Evolutionary conservation across 129 eudicot genomes (phyloP).

Genomic region (Calendula officinalis): DNA sequence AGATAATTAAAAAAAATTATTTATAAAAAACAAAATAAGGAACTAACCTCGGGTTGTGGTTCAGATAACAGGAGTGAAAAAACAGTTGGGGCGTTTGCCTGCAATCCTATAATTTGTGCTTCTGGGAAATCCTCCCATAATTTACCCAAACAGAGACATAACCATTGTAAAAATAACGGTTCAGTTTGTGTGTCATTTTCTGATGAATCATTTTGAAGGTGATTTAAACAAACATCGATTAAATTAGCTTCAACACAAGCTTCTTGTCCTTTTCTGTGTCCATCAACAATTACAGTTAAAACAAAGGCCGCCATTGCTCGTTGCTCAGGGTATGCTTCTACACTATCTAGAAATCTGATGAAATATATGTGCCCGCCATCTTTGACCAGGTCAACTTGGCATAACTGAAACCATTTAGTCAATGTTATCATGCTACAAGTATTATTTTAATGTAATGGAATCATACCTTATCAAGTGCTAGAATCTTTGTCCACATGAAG

Average conservation of each 20-base stretch:
- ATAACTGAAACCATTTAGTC: constrained; percentile 52
- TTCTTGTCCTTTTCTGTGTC: constrained; percentile 92
- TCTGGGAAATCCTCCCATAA: constrained; percentile 95
- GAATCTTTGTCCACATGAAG: constrained; percentile 96
- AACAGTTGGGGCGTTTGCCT: constrained; percentile 72
- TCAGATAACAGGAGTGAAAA: constrained; percentile 70
- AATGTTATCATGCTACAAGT: neutral
- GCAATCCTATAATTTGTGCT: constrained; percentile 83
- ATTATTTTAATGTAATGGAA: too few relatives aligned
- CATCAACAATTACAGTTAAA: constrained; percentile 93
- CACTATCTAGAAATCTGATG: constrained; percentile 85
- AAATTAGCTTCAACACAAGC: constrained; percentile 87
- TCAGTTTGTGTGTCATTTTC: constrained; percentile 78
- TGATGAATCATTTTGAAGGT: constrained; percentile 63
- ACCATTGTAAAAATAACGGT: constrained; percentile 89
- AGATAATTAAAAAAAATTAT: neutral
- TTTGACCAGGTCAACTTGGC: constrained; percentile 95
- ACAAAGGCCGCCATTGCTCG: constrained; percentile 99
- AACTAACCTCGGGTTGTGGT: constrained; percentile 88
- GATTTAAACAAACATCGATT: constrained; percentile 77
- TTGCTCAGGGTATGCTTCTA: constrained; percentile 94
- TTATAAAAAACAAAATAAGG: too few relatives aligned
- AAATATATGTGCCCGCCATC: constrained; percentile 94
- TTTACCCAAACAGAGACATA: constrained; percentile 93
- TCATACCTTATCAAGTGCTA: constrained; percentile 88